Evolutionary conservation across 2,329 filamentous ascomycete genomes (phyloP).

Genomic region (Aspergillus sergii): DNA sequence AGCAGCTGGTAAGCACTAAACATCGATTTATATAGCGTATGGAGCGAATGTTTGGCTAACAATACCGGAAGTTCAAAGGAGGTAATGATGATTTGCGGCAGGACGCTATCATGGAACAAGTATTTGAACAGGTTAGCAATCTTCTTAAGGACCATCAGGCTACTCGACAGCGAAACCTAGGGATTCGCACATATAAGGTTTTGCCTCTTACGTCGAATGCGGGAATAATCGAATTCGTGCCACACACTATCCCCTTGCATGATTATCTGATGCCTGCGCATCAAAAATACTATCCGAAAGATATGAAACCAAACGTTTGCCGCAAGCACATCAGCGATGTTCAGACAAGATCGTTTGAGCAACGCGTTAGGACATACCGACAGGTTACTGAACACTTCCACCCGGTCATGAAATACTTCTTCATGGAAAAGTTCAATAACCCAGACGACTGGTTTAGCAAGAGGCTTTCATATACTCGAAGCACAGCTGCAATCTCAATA

Average conservation of each 20-base stretch:
- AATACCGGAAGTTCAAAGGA: conserved; percentile 70
- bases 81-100: conserved; percentile 95
- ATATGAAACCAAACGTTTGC: conserved; percentile 74
- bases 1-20: conserved; percentile 68
- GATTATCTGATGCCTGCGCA: conserved; percentile 92
- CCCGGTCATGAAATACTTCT: conserved; percentile 95
- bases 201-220: conserved; percentile 81
- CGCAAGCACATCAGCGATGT: conserved; percentile 77
- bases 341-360: conserved; percentile 69
- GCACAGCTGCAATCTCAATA: conserved; percentile 92
- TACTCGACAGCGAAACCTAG: conserved; percentile 84
- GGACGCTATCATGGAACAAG: conserved; percentile 99
- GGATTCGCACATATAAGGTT: conserved; percentile 96
- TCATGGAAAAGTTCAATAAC: conserved; percentile 90
- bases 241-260: conserved; percentile 87
- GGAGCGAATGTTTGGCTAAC: conserved; percentile 12
- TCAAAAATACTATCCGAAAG: conserved; percentile 79
- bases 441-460: conserved; percentile 95
- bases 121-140: conserved; percentile 93
- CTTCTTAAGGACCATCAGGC: conserved; percentile 82
- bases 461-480: conserved; percentile 87
- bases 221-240: conserved; percentile 96
- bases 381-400: conserved; percentile 80
- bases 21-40: not conserved
- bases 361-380: conserved; percentile 73